Evolutionary conservation across 495 filamentous ascomycete species (phyloP).

Genomic region (Trichoderma orchidacearum): DNA sequence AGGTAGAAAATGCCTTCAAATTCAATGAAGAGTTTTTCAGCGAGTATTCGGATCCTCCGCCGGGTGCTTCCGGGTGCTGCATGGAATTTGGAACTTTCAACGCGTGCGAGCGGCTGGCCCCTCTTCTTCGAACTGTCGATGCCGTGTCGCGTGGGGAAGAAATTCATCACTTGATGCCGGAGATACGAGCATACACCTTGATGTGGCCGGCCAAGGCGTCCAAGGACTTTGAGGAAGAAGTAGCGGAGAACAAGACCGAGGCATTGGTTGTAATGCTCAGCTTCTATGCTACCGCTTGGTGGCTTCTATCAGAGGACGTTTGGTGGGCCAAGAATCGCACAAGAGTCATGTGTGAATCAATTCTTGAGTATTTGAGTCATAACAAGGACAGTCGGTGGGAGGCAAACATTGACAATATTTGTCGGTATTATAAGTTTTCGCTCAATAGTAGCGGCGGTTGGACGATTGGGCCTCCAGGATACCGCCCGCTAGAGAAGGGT

Average conservation of each 20-base stretch:
- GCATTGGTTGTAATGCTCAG: neutral
- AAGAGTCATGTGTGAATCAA: slow-evolving; percentile 2
- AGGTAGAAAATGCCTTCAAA: neutral
- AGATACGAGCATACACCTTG: neutral
- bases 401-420: neutral
- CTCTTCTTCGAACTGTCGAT: neutral
- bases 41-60: neutral
- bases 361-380: neutral
- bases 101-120: neutral
- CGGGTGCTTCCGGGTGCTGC: neutral
- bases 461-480: neutral
- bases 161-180: neutral
- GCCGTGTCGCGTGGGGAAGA: neutral
- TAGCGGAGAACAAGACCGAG: neutral
- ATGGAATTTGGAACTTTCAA: neutral
- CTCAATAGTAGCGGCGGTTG: neutral
- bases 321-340: slow-evolving; percentile 2
- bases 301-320: neutral
- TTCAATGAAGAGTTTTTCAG: neutral
- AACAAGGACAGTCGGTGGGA: neutral
- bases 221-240: slow-evolving; percentile 1
- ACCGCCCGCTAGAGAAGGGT: neutral
- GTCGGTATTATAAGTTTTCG: neutral
- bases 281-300: slow-evolving; percentile 2
- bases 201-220: slow-evolving; percentile 3